These are phyloP conservation scores for Pelargonium fulgidum DNA, from an alignment of 441 rosid genomes.

Conservation along the genomic window DNA sequence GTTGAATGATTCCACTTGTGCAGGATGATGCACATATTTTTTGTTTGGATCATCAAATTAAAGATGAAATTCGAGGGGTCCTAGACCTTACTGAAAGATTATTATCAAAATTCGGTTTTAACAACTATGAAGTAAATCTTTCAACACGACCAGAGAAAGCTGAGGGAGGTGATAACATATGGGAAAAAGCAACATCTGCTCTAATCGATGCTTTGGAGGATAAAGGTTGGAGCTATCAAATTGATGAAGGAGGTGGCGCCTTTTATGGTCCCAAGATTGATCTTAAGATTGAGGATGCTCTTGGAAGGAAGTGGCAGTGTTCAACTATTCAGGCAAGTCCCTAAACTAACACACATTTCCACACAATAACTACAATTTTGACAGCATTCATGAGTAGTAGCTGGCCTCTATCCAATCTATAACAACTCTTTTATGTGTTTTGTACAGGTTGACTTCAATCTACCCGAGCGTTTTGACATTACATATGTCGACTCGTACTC, in stretches of 20 bases:
- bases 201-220: conserved; percentile 77
- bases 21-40: conserved; percentile 99
- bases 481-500: conserved; percentile 71
- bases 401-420: neutral
- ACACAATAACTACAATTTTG: neutral
- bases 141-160: conserved; percentile 87
- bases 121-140: conserved; percentile 74
- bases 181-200: conserved; percentile 83
- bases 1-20: conserved; percentile 14
- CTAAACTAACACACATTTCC: neutral
- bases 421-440: conserved; percentile 7
- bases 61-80: conserved; percentile 84
- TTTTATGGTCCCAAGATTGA: conserved; percentile 96
- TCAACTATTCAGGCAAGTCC: conserved; percentile 76
- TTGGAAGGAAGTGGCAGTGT: conserved; percentile 98
- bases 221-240: conserved; percentile 82
- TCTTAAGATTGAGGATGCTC: conserved; percentile 87
- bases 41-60: conserved; percentile 87
- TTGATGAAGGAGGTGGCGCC: conserved; percentile 97
- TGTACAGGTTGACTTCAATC: conserved; percentile 79
- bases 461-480: conserved; percentile 78
- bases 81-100: conserved; percentile 83
- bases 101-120: conserved; percentile 70
- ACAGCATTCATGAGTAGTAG: neutral
- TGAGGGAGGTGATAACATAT: conserved; percentile 75